phyloP scores from a whole-genome alignment of 2,329 filamentous ascomycete species.

The Penicillium sp. region DNA sequence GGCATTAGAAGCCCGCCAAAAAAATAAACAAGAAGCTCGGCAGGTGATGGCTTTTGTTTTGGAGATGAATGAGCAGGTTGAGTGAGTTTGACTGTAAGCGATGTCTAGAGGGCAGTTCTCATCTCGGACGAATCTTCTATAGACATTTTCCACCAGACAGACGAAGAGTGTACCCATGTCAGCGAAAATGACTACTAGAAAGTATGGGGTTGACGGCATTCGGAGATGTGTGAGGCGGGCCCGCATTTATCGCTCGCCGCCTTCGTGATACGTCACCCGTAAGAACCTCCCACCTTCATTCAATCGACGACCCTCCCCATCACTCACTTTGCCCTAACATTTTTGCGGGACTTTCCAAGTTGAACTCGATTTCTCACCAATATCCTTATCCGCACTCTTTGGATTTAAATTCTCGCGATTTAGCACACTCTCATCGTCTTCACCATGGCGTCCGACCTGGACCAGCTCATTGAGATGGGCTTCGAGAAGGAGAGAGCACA shows the following conservation, averaged over 20 bases:
- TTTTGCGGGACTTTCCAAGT: background rate
- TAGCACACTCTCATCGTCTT: background rate
- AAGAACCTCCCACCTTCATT: slow-evolving; percentile 15
- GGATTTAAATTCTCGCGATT: background rate
- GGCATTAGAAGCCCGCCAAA: background rate
- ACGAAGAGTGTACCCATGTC: too few species aligned
- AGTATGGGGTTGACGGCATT: too few species aligned
- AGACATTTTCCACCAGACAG: too few species aligned
- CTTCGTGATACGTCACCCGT: slow-evolving; percentile 30
- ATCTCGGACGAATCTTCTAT: too few species aligned
- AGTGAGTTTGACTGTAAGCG: too few species aligned
- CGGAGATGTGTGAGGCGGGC: background rate
- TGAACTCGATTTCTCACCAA: background rate
- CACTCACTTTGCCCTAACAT: background rate
- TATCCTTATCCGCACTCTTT: background rate
- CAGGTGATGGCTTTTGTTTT: too few species aligned
- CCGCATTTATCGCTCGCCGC: slow-evolving; percentile 25
- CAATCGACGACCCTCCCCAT: background rate
- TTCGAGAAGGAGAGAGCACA: slow-evolving; percentile 80
- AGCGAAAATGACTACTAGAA: too few species aligned
- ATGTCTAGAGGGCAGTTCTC: too few species aligned
- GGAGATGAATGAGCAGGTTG: too few species aligned
- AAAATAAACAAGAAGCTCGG: background rate
- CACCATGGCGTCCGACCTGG: slow-evolving; percentile 50
- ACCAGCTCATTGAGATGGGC: slow-evolving; percentile 62